Conservation (phyloP, 768 basidiomycete genomes). For the Lactarius deliciosus region DNA sequence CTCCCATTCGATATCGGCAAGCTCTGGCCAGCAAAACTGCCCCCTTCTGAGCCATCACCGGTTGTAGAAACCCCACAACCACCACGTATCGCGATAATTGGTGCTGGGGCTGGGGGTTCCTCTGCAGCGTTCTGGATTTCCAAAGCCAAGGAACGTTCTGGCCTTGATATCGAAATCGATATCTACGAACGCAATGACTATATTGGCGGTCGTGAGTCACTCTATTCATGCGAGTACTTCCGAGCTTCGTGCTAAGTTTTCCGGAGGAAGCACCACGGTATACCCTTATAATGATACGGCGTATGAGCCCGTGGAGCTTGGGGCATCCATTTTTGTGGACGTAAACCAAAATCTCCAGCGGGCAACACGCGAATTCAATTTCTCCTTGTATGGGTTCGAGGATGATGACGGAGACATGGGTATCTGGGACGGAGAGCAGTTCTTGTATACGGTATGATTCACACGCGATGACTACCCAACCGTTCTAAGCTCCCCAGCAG, state of each 20-base stretch:
- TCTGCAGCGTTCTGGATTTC: constrained; percentile 85
- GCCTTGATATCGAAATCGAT: constrained; percentile 72
- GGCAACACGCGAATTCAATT: constrained; percentile 77
- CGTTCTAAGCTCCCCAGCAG: neutral
- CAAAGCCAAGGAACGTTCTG: constrained; percentile 70
- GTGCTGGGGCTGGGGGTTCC: constrained; percentile 85
- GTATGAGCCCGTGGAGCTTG: constrained; percentile 72
- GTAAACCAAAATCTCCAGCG: constrained; percentile 71
- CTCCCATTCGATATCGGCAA: constrained; percentile 50
- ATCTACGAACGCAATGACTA: constrained; percentile 77
- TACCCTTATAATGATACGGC: constrained; percentile 64
- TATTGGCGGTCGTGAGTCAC: constrained; percentile 79
- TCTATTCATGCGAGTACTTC: neutral
- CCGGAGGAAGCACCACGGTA: constrained; percentile 71
- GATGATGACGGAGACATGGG: constrained; percentile 55
- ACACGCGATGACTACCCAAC: neutral
- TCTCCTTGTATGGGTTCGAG: constrained; percentile 50
- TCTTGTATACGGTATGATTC: constrained; percentile 59
- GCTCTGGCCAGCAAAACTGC: neutral
- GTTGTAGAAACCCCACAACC: neutral
- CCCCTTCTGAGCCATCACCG: neutral
- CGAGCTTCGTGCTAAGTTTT: constrained; percentile 9
- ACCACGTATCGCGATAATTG: constrained; percentile 74
- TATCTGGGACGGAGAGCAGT: constrained; percentile 81
- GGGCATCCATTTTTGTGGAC: constrained; percentile 83